Conservation (phyloP, 73 alveolate species). For the Effrenium voratum region DNA sequence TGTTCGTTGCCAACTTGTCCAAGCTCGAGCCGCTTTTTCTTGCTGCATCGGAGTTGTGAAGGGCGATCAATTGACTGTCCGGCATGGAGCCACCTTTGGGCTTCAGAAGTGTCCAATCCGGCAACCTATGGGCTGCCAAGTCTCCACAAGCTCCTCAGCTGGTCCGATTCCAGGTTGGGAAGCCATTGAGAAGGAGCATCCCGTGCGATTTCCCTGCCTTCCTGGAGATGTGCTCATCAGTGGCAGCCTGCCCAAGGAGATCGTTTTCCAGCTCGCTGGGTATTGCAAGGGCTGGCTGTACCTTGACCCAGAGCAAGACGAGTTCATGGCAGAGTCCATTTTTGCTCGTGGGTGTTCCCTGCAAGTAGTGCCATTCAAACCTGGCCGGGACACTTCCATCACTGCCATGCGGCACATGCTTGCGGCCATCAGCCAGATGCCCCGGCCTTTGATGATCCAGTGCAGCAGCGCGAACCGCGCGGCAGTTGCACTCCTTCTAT, state of each 20-base stretch:
- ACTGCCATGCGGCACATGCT: not conserved
- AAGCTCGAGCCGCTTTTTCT: too few relatives aligned
- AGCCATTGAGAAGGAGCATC: not conserved
- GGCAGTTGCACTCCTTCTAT: constrained; percentile 11
- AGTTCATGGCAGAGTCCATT: constrained; percentile 3
- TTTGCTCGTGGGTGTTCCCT: not conserved
- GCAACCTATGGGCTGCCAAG: too few relatives aligned
- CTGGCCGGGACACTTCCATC: not conserved
- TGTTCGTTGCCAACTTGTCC: too few relatives aligned
- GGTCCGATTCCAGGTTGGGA: too few relatives aligned
- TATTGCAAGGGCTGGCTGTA: constrained; percentile 40
- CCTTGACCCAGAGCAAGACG: constrained; percentile 13
- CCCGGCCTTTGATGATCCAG: constrained; percentile 80
- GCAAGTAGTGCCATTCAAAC: constrained; percentile 34
- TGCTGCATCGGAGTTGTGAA: too few relatives aligned
- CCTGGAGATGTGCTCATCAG: not conserved
- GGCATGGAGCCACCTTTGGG: too few relatives aligned
- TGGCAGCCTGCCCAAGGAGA: not conserved
- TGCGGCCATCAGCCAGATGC: not conserved
- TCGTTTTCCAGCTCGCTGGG: not conserved
- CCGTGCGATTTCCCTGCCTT: not conserved
- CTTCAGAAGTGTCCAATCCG: too few relatives aligned
- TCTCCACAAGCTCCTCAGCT: too few relatives aligned
- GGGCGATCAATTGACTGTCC: too few relatives aligned
- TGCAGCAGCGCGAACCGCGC: constrained; percentile 84